Base-by-base conservation (phyloP, 2,329 filamentous ascomycete species). In the Phaeophleospora eucalypticola region DNA sequence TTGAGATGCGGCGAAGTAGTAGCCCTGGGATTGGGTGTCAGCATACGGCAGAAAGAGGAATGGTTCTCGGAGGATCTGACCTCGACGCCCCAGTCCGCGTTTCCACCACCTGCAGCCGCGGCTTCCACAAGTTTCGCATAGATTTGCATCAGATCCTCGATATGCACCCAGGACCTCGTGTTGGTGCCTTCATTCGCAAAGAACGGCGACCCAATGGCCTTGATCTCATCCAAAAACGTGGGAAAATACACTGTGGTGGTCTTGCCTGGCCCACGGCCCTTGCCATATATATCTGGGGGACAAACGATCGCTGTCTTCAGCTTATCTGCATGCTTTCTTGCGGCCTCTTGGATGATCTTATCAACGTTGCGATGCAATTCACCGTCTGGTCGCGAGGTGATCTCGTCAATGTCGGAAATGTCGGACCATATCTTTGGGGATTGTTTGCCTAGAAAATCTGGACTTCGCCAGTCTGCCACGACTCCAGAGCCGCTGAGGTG, bases 321-420 rank as follows among this genome's bases (percentile, higher is more conserved):
- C 1, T 65, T 66, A 3, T 70, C 67, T 0, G 68, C 66, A 50
- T 74, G 68, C 43, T 64, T 59, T 2, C 63, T 60, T 4, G 65
- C 70, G 1, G 73, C 70, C 0, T 63, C 68, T 0, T 83, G 66
- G 16, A 87, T 76, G 24, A 86, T 72, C 61, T 80, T 77, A 65
- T 89, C 85, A 3, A 87, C 78, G 58, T 82, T 71, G 10, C 82
- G 78, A 67, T 89, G 85, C 18, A 73, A 56, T 4, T 74, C 80
- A 0, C 61, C 56, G 54, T 79, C 74, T 0, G 80, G 80, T 0
- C 84, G 58, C 7, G 59, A 71, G 1, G 76, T 66, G 29, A 85
- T 69, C 27, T 75, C 73, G 14, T 71, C 66, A 42, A 84, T 71
- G 44, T 76, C 76, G 12, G 76, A 68, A 65, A 70, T 70, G 57